Percentiles rank a stretch among this genome's conserved stretches.
phyloP scores from a whole-genome alignment of 768 basidiomycete genomes.

The Dioszegia hungarica region DNA sequence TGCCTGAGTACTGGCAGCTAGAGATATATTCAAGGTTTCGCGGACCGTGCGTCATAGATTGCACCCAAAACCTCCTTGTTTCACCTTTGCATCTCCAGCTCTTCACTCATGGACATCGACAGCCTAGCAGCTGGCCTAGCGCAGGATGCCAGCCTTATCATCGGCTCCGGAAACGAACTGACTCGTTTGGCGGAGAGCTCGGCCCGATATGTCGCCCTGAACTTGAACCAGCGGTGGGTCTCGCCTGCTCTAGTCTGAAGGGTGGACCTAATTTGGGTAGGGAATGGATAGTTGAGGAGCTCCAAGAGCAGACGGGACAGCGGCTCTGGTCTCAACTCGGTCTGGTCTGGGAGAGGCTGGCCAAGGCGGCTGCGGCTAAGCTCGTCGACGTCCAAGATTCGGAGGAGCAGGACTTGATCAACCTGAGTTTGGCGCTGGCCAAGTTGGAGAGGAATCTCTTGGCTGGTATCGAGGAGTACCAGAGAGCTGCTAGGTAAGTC shows the following conservation, averaged over 20 bases:
- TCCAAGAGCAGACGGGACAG: not conserved
- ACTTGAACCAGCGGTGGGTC: conserved; percentile 30
- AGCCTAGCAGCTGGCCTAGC: not conserved
- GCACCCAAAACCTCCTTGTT: not conserved
- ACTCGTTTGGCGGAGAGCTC: not conserved
- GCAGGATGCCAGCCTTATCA: not conserved
- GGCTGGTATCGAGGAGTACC: conserved; percentile 69
- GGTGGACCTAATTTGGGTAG: not conserved
- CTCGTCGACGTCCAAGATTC: not conserved
- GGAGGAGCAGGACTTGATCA: conserved; percentile 20
- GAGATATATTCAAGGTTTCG: too few relatives aligned
- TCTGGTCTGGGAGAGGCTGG: conserved; percentile 11
- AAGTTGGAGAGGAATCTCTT: conserved; percentile 80
- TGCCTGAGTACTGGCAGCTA: too few relatives aligned
- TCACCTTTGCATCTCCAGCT: not conserved
- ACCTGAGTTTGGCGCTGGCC: conserved; percentile 52
- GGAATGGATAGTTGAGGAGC: not conserved
- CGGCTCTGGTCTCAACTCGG: conserved; percentile 14
- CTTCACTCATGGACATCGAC: not conserved
- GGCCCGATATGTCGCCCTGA: conserved; percentile 24
- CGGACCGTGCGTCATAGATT: not conserved
- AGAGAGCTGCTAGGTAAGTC: conserved; percentile 66
- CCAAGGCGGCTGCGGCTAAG: conserved; percentile 7
- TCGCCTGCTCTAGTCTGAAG: not conserved
- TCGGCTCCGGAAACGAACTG: not conserved